A percentile compares a stretch with the other conserved stretches of the same genome.
These are phyloP conservation scores for Fusarium illudens DNA, from an alignment of 2,329 filamentous ascomycete species.

Conservation along the genomic window DNA sequence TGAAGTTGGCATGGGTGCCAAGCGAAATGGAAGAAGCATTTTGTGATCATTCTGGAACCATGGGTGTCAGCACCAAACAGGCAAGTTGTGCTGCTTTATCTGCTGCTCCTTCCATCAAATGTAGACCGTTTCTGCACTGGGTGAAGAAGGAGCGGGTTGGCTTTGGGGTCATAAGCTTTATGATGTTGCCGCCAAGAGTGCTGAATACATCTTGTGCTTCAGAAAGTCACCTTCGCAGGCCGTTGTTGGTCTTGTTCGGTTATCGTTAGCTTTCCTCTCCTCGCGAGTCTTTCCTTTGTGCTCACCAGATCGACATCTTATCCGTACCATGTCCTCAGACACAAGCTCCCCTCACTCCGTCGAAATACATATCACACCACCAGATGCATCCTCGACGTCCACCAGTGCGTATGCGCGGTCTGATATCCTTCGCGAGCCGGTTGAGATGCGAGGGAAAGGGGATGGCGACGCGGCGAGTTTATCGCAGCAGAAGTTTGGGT, in stretches of 20 bases:
- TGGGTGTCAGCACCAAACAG: neutral
- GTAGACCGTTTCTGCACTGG: neutral
- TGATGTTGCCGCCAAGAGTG: neutral
- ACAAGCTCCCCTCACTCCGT: constrained; percentile 15
- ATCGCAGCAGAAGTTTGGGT: neutral
- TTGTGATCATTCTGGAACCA: neutral
- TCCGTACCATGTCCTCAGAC: neutral
- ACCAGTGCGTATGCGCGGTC: constrained; percentile 3
- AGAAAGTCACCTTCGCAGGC: neutral
- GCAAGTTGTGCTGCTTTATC: neutral
- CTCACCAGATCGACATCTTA: neutral
- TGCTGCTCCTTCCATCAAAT: neutral
- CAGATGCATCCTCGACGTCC: neutral
- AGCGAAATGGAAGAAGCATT: neutral
- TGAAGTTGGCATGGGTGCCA: neutral
- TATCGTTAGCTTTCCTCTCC: neutral
- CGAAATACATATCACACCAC: neutral
- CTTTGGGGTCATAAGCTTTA: neutral
- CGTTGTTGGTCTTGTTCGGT: neutral
- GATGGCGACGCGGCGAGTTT: constrained; percentile 4
- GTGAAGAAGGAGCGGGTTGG: neutral
- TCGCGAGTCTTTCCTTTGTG: neutral
- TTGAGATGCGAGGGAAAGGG: neutral
- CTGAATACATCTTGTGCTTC: neutral
- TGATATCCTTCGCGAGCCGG: neutral